Percentiles rank a stretch among this genome's conserved stretches.
phyloP scores from a whole-genome alignment of 257 asterid genomes.

The Lycium barbarum region DNA sequence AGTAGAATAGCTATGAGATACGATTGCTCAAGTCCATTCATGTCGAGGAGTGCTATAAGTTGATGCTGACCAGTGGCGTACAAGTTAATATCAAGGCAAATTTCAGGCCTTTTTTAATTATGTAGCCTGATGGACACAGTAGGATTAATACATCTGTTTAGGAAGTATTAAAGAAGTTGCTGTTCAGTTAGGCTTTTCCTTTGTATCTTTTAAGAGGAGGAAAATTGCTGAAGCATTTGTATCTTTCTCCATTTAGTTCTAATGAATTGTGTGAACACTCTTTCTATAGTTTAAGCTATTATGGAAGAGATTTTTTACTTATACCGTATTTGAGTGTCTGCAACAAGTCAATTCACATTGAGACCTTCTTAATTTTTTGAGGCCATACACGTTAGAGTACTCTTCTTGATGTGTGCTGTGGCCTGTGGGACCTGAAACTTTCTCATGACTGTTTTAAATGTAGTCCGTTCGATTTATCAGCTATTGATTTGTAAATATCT shows the following conservation, averaged over 20 bases:
- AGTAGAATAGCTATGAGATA: constrained; percentile 59
- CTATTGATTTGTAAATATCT: not conserved
- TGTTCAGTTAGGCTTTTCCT: not conserved
- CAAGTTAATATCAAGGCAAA: constrained; percentile 15
- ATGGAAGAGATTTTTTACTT: not conserved
- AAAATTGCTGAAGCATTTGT: not conserved
- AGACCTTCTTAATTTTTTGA: not conserved
- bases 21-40: constrained; percentile 16
- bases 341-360: not conserved
- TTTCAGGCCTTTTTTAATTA: constrained; percentile 19
- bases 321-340: not conserved
- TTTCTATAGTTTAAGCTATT: not conserved
- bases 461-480: too few relatives aligned
- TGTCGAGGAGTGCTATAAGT: constrained; percentile 26
- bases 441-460: not conserved
- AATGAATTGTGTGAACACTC: not conserved
- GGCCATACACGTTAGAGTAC: not conserved
- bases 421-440: not conserved
- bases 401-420: not conserved
- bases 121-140: constrained; percentile 12
- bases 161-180: not conserved
- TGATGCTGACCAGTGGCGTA: constrained; percentile 31
- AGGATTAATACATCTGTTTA: constrained; percentile 7
- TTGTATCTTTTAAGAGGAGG: not conserved
- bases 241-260: not conserved